Base-by-base conservation (phyloP, 257 asterid genomes). In the Phtheirospermum japonicum region DNA sequence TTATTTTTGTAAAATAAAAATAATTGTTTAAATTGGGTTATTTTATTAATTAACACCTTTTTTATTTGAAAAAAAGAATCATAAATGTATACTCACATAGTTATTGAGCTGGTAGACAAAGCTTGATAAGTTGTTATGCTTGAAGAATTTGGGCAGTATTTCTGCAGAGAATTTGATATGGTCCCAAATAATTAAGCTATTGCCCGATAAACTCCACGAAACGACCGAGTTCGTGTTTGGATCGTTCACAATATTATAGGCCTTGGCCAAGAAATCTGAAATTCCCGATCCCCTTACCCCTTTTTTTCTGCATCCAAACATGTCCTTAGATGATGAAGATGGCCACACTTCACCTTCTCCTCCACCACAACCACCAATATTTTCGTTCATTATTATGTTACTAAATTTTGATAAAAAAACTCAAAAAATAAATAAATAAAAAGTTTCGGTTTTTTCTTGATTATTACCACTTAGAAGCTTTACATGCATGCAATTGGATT, bases 31-130 rank as follows among this genome's bases (percentile, higher is more conserved):
- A n/a, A n/a, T n/a, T n/a, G n/a, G n/a, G n/a, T n/a, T n/a, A n/a
- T n/a, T n/a, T n/a, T n/a, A n/a, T n/a, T 42, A 42, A 0, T 42
- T 42, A 42, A 42, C 3, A n/a, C n/a, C n/a, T n/a, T n/a, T n/a
- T n/a, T n/a, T n/a, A n/a, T n/a, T n/a, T n/a, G n/a, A n/a, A n/a
- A n/a, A n/a, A n/a, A n/a, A n/a, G n/a, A n/a, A n/a, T n/a, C n/a
- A n/a, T n/a, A n/a, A n/a, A n/a, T n/a, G n/a, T n/a, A n/a, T 5
- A 30, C 61, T 6, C 30, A 82, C 95, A 59, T 87, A 87, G 77
- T 76, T 82, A 65, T 81, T 82, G 70, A 87, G 94, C 16, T 87
- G 94, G 68, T 79, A 82, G 36, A 79, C 57, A 45, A 85, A 87
- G 77, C 88, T 82, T 0, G 94, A 74, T 43, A 87, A 74, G 33